Percentiles rank a stretch among this genome's conserved stretches.
Conservation (phyloP, 345 rosid genomes). For the Passiflora organensis region DNA sequence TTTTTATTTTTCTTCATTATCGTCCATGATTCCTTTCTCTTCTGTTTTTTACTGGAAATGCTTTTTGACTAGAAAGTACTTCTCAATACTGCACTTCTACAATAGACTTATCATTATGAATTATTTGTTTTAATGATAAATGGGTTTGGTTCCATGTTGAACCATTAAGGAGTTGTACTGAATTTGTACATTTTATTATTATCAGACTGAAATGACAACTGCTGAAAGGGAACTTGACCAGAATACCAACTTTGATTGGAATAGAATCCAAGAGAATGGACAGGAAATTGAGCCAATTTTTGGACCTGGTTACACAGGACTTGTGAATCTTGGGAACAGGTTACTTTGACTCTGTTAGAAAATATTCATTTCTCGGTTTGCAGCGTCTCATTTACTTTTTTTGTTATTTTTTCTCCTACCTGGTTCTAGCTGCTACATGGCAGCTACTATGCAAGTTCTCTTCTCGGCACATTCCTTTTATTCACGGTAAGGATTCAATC, state of each 20-base stretch:
- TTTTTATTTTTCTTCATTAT: no score
- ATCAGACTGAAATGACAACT: conserved; percentile 98
- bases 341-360: conserved; percentile 22
- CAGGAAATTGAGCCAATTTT: conserved; percentile 69
- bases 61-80: no score
- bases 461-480: conserved; percentile 70
- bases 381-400: neutral
- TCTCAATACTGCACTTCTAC: no score
- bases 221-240: conserved; percentile 99
- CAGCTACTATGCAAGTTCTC: conserved; percentile 93
- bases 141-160: neutral
- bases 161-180: conserved; percentile 2
- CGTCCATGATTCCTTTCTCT: no score
- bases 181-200: conserved; percentile 4
- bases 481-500: conserved; percentile 45
- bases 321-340: conserved; percentile 97
- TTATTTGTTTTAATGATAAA: no score
- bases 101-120: no score
- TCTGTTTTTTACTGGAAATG: no score
- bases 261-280: conserved; percentile 98
- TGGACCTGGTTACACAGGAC: conserved; percentile 98
- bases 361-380: no score
- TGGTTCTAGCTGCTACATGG: conserved; percentile 87
- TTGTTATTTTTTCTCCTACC: conserved; percentile 15
- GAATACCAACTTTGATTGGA: conserved; percentile 95